Evolutionary conservation across 208 protist genomes (phyloP).

Genomic region (Naegleria gruberi): DNA sequence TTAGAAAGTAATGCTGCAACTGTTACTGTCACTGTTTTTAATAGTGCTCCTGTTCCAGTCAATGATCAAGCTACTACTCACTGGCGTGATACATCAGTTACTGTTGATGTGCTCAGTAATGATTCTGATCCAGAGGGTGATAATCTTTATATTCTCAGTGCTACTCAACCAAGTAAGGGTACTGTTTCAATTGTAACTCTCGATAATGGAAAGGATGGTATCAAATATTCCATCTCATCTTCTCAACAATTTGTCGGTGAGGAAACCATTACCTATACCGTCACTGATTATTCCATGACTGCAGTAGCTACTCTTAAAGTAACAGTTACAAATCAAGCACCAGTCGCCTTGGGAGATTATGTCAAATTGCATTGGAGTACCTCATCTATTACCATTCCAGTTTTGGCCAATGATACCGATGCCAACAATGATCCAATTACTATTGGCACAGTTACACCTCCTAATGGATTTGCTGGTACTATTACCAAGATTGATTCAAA

Average conservation of each 20-base stretch:
- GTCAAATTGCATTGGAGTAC: not conserved
- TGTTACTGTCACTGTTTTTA: not conserved
- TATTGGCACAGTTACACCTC: not conserved
- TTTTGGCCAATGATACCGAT: not conserved
- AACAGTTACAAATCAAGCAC: not conserved
- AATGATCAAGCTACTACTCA: not conserved
- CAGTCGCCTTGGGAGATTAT: not conserved
- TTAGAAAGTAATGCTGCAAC: not conserved
- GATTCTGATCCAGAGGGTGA: not conserved
- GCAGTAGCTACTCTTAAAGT: not conserved
- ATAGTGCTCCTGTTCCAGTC: not conserved
- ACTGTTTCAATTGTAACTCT: not conserved
- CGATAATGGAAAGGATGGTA: not conserved
- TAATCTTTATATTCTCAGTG: not conserved
- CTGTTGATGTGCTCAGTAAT: not conserved
- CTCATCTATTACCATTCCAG: not conserved
- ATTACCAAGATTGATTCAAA: not conserved
- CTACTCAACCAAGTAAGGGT: not conserved
- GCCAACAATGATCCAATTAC: not conserved
- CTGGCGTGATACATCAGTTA: not conserved
- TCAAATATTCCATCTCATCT: not conserved
- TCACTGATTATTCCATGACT: not conserved
- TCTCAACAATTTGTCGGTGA: not conserved
- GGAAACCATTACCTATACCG: not conserved
- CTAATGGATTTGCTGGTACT: not conserved